Conservation (phyloP, 768 basidiomycete genomes). For the Leccinum imitatum region DNA sequence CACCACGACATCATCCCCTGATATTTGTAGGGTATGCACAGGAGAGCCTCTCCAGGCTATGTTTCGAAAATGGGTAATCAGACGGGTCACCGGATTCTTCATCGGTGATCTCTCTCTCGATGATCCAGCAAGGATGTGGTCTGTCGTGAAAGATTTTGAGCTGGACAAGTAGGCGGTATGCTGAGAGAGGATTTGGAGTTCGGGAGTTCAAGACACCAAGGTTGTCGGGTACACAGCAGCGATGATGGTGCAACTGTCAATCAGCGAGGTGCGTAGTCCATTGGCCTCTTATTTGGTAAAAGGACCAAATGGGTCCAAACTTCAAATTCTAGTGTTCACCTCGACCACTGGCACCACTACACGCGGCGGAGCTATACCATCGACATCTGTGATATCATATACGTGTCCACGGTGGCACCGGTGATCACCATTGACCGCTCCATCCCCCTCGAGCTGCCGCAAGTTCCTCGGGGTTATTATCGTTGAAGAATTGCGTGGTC, state of each 20-base stretch:
- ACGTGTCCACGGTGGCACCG: too few relatives aligned
- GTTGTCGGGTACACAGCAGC: neutral
- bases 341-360: too few relatives aligned
- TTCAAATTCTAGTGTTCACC: too few relatives aligned
- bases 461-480: too few relatives aligned
- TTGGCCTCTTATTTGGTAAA: too few relatives aligned
- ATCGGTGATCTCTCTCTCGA: neutral
- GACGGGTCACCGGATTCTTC: neutral
- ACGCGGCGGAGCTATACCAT: too few relatives aligned
- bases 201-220: neutral
- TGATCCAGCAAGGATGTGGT: neutral
- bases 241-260: neutral
- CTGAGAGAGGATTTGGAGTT: neutral
- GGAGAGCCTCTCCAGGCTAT: constrained; percentile 11
- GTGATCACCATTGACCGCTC: too few relatives aligned
- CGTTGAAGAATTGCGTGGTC: too few relatives aligned
- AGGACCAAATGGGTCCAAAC: too few relatives aligned
- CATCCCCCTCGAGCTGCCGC: too few relatives aligned
- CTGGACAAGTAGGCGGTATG: neutral
- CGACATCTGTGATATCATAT: too few relatives aligned
- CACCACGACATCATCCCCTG: constrained; percentile 16
- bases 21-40: neutral
- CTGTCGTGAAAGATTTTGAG: neutral
- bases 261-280: too few relatives aligned
- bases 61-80: neutral